These are phyloP conservation scores for Luffa aegyptiaca DNA, from an alignment of 306 rosid genomes.

Conservation along the genomic window DNA sequence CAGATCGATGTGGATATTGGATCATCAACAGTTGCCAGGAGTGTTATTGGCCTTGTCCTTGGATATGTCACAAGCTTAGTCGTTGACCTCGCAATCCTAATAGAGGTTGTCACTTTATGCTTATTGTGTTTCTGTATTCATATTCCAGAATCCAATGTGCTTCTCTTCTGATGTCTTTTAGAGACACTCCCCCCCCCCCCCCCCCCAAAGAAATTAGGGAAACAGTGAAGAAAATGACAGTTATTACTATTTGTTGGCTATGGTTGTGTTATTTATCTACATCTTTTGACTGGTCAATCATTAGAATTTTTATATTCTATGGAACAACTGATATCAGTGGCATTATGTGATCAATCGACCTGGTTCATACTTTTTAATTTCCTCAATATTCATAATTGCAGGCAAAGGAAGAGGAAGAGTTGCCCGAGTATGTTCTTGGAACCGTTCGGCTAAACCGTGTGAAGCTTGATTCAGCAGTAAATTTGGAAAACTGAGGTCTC, in stretches of 20 bases:
- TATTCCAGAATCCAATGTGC: not conserved
- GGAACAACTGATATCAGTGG: not conserved
- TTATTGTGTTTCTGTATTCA: not conserved
- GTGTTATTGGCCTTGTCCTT: conserved; percentile 84
- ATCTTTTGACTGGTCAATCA: not conserved
- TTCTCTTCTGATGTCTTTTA: not conserved
- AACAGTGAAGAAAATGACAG: not conserved
- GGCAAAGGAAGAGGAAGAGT: conserved; percentile 71
- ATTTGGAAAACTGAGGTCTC: conserved; percentile 32
- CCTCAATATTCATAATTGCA: conserved; percentile 8
- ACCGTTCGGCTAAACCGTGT: conserved; percentile 69
- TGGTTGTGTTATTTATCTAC: not conserved
- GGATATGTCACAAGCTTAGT: conserved; percentile 94
- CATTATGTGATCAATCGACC: not conserved
- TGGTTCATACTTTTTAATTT: not conserved
- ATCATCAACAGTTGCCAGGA: conserved; percentile 87
- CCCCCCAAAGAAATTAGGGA: not conserved
- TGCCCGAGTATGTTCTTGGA: conserved; percentile 89
- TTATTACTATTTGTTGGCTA: not conserved
- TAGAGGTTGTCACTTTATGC: conserved; percentile 57
- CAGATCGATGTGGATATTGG: conserved; percentile 98
- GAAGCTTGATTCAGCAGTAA: conserved; percentile 53
- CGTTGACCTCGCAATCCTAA: conserved; percentile 83
- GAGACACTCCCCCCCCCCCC: not conserved
- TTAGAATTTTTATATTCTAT: not conserved